Conservation (phyloP, 2,329 filamentous ascomycete species). For the Curvularia eragrostidis region DNA sequence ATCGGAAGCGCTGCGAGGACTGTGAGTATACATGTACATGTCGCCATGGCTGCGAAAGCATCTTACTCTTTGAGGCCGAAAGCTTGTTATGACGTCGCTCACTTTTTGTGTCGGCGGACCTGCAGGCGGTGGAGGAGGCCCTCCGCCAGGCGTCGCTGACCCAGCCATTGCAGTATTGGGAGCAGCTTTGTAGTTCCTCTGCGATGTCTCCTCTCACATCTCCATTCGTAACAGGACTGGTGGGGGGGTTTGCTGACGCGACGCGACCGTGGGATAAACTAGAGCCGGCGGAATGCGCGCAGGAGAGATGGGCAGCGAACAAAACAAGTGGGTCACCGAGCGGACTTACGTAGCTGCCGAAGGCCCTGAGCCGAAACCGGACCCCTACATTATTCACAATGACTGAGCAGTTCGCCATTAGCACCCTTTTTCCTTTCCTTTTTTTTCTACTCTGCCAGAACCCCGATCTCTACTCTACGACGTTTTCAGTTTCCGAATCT, state of each 20-base stretch:
- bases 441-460: background rate
- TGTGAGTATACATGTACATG: constrained; percentile 19
- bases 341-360: constrained; percentile 3
- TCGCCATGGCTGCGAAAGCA: background rate
- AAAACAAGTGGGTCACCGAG: constrained; percentile 11
- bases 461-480: background rate
- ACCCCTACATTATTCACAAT: constrained; percentile 23
- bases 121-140: constrained; percentile 40
- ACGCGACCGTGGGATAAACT: constrained; percentile 14
- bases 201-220: constrained; percentile 12
- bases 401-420: constrained; percentile 9
- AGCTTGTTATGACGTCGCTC: constrained; percentile 77
- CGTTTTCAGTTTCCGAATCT: background rate
- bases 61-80: constrained; percentile 78
- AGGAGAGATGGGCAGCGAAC: constrained; percentile 2
- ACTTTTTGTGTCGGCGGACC: constrained; percentile 63
- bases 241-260: constrained; percentile 1
- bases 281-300: constrained; percentile 25
- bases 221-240: constrained; percentile 1
- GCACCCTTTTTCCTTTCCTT: constrained; percentile 2
- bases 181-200: constrained; percentile 11
- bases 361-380: constrained; percentile 20
- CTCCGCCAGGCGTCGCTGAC: constrained; percentile 39
- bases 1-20: constrained; percentile 53
- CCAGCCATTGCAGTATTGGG: constrained; percentile 40